Conservation (phyloP, 768 basidiomycete genomes). For the Leccinum variicolor region DNA sequence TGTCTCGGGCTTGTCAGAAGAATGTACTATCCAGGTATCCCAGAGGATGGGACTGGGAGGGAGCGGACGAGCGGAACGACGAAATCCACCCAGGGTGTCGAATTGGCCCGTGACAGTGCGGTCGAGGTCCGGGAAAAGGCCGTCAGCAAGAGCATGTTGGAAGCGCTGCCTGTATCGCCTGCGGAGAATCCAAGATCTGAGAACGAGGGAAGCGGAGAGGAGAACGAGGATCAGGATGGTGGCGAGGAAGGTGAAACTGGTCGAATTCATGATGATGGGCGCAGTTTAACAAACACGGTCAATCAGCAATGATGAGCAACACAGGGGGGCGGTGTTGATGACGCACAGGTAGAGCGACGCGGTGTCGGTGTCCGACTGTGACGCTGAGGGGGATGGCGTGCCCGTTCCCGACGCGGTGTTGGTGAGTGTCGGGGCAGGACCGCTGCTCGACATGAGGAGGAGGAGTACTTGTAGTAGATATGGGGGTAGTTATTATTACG, state of each 20-base stretch:
- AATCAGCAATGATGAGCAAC: conserved; percentile 9
- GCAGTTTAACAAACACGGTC: not conserved
- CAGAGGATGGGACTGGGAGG: conserved; percentile 17
- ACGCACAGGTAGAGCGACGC: conserved; percentile 29
- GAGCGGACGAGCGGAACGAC: conserved; percentile 2
- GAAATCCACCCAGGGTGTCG: not conserved
- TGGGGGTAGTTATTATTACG: conserved; percentile 13
- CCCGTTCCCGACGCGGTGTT: not conserved
- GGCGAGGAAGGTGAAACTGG: conserved; percentile 69
- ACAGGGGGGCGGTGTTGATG: not conserved
- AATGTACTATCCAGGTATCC: conserved; percentile 11
- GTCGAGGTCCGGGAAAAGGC: conserved; percentile 35
- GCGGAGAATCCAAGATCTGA: conserved; percentile 60
- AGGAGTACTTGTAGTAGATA: not conserved
- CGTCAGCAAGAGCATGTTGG: conserved; percentile 51
- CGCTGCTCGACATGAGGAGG: conserved; percentile 14
- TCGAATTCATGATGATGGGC: conserved; percentile 13
- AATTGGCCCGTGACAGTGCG: not conserved
- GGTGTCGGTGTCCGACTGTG: conserved; percentile 9
- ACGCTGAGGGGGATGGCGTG: not conserved
- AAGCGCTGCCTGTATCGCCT: conserved; percentile 53
- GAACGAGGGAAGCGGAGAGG: conserved; percentile 60
- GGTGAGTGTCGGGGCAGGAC: not conserved
- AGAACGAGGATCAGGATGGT: conserved; percentile 66
- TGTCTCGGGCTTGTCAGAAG: not conserved